A percentile compares a stretch with the other conserved stretches of the same genome.
phyloP scores from a whole-genome alignment of 495 filamentous ascomycete genomes.

The Talaromyces adpressus region DNA sequence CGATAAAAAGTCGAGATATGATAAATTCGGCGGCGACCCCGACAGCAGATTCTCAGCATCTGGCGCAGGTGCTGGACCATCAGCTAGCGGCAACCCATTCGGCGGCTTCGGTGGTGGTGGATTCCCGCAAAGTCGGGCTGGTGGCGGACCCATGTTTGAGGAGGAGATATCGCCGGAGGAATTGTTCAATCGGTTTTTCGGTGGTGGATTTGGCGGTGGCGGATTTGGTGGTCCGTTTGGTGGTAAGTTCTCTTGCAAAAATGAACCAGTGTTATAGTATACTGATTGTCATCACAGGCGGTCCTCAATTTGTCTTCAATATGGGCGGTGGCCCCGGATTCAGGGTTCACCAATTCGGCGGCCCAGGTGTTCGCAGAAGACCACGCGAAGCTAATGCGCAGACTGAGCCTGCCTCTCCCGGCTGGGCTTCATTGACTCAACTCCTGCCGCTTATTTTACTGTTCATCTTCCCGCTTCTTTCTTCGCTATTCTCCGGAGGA shows the following conservation, averaged over 20 bases:
- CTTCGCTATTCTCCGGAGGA: slow-evolving; percentile 64
- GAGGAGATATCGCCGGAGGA: slow-evolving; percentile 96
- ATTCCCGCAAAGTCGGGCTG: slow-evolving; percentile 41
- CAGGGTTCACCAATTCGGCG: slow-evolving; percentile 82
- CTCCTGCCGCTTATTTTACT: slow-evolving; percentile 82
- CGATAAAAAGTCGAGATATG: slow-evolving; percentile 83
- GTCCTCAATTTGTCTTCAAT: slow-evolving; percentile 87
- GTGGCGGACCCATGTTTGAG: slow-evolving; percentile 58
- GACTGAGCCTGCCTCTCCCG: slow-evolving; percentile 40
- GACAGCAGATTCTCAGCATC: slow-evolving; percentile 72
- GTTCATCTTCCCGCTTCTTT: slow-evolving; percentile 80
- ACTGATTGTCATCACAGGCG: slow-evolving; percentile 28
- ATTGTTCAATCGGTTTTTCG: slow-evolving; percentile 92
- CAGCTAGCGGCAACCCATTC: slow-evolving; percentile 53
- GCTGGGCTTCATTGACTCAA: slow-evolving; percentile 44
- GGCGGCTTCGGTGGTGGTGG: slow-evolving; percentile 59
- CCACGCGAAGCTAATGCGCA: slow-evolving; percentile 56
- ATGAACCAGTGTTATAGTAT: neutral
- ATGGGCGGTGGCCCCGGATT: slow-evolving; percentile 76
- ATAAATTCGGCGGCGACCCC: slow-evolving; percentile 84
- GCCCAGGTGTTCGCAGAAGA: slow-evolving; percentile 56
- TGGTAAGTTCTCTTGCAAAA: slow-evolving; percentile 33
- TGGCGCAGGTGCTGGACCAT: slow-evolving; percentile 34
- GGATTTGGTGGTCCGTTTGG: slow-evolving; percentile 55
- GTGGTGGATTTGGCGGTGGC: slow-evolving; percentile 52